Evolutionary conservation across 345 rosid genomes (phyloP).

Genomic region (Eucalyptus viminalis): DNA sequence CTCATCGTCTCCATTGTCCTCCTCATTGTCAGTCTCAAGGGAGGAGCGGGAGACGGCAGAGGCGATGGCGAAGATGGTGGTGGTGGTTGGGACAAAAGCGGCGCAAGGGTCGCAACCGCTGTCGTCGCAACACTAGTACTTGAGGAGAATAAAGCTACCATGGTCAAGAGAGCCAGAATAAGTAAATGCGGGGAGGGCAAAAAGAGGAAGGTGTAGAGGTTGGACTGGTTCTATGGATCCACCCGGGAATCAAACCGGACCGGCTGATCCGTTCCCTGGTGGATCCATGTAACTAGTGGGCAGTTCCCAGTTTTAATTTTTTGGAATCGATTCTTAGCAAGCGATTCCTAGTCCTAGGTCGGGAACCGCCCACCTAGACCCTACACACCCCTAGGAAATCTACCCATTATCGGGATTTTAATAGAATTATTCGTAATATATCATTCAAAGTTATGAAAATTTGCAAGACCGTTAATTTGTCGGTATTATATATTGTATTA

Average conservation of each 20-base stretch:
- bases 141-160: too few relatives aligned
- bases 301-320: accelerated
- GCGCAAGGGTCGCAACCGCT: accelerated
- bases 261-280: accelerated
- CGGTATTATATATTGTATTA: not conserved
- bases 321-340: accelerated
- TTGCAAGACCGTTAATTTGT: not conserved
- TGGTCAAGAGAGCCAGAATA: accelerated
- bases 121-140: accelerated
- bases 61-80: too few relatives aligned
- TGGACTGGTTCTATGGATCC: accelerated
- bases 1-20: too few relatives aligned
- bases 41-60: too few relatives aligned
- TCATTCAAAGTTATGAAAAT: not conserved
- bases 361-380: accelerated
- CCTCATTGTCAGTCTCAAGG: too few relatives aligned
- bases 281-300: too few relatives aligned
- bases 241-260: accelerated
- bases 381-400: accelerated
- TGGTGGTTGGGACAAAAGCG: accelerated
- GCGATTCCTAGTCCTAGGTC: accelerated
- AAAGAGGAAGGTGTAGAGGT: accelerated
- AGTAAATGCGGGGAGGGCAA: too few relatives aligned
- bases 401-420: not conserved
- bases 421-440: not conserved